Conservation (phyloP, 2,329 filamentous ascomycete genomes). For the Cercospora berteroae region DNA sequence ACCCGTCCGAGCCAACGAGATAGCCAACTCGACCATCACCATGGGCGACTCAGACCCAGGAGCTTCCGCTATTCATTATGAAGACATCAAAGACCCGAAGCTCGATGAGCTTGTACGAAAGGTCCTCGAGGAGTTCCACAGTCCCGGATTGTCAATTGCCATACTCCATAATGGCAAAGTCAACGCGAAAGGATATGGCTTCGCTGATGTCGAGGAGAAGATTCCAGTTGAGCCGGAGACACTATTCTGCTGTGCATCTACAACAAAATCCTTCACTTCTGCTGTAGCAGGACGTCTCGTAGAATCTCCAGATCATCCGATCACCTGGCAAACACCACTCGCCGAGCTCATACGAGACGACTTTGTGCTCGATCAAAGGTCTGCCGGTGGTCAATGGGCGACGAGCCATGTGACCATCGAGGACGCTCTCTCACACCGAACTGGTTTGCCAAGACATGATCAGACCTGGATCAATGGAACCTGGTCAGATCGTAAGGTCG, state of each 20-base stretch:
- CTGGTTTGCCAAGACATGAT: conserved; percentile 39
- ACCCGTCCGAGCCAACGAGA: not conserved
- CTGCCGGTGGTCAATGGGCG: conserved; percentile 23
- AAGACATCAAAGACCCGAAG: conserved; percentile 10
- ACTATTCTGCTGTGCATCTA: conserved; percentile 33
- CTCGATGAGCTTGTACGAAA: conserved; percentile 21
- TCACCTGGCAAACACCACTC: conserved; percentile 41
- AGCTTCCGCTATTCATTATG: conserved; percentile 2
- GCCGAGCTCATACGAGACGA: conserved; percentile 38
- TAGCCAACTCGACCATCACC: not conserved
- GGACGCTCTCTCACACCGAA: conserved; percentile 40
- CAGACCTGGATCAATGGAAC: conserved; percentile 29
- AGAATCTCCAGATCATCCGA: conserved; percentile 27
- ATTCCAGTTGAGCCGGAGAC: conserved; percentile 29
- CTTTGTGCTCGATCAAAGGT: conserved; percentile 36
- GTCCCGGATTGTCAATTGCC: conserved; percentile 24
- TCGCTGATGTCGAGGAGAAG: conserved; percentile 6
- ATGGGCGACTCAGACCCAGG: not conserved
- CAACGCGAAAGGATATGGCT: conserved; percentile 22
- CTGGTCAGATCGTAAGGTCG: conserved; percentile 38
- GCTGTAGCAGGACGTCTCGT: conserved; percentile 31
- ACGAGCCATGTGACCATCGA: conserved; percentile 35
- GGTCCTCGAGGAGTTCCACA: conserved; percentile 23
- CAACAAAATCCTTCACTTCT: conserved; percentile 37
- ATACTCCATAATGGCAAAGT: conserved; percentile 21